Evolutionary conservation across 148 eudicot genomes (phyloP), one percentile per base, ranked within the genome.

Genomic region (Camellia japonica): DNA sequence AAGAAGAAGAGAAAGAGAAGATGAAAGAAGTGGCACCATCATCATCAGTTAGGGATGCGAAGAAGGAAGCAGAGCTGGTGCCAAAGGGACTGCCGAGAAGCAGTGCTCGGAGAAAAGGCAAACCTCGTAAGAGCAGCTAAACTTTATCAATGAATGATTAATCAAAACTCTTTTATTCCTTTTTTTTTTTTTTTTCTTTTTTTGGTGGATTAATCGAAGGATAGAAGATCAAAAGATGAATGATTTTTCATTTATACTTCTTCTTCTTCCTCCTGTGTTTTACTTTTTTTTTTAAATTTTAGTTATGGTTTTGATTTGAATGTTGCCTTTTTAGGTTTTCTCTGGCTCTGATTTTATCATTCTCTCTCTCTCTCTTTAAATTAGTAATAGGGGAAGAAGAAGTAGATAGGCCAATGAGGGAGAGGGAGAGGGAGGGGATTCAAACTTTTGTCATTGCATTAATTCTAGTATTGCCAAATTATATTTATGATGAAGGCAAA

Each of bases 121-220:
- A 84, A 62, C 87, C 87, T 19, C 82, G 84, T 58, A 84, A 84
- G 72, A 84, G 82, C 76, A 73, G 87, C 77, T 78, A 23, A 41
- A 30, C 38, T 30, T 30, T 60, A 44, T 3, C 20, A 7, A 16
- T 65, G 23, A 7, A 16, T 65, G 23, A 60, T 49, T 43, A n/a
- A 42, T 30, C 38, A 3, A 44, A 43, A 42, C 10, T n/a, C 4
- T 44, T 43, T 6, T 4, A 46, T 51, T 49, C 74, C 23, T 6
- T 58, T 20, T 60, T 10, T 60, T 20, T 43, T 47, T 44, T 18
- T 44, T 60, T 43, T 44, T 18, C 19, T 60, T 43, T 23, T 12
- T 18, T 59, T 12, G n/a, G n/a, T 61, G 78, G 68, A 14, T 62
- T 5, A 19, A 52, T 59, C 54, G 5, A 18, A 18, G 67, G 12